These are phyloP conservation scores for Solanum megistacrolobum DNA, from an alignment of 257 asterid genomes.

Conservation along the genomic window DNA sequence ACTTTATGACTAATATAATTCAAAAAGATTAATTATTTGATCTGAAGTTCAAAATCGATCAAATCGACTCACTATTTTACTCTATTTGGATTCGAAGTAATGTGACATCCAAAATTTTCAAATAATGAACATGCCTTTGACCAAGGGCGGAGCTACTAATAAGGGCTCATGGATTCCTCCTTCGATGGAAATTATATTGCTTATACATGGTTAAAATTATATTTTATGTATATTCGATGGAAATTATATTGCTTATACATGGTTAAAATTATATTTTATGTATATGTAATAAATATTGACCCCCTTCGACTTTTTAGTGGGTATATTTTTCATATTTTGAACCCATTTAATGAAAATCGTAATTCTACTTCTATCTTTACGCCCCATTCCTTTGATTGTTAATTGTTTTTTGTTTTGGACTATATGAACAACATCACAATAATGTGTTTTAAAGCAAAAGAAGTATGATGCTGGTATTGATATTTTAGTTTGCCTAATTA, in stretches of 20 bases:
- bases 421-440: accelerated
- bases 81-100: neutral
- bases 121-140: neutral
- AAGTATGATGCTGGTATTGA: neutral
- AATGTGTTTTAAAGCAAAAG: neutral
- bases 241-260: too few species aligned
- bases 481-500: neutral
- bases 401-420: too few species aligned
- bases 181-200: too few species aligned
- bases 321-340: too few species aligned
- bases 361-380: neutral
- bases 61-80: neutral
- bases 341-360: too few species aligned
- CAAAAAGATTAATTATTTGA: neutral
- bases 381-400: neutral
- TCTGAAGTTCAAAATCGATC: neutral
- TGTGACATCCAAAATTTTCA: neutral
- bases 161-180: neutral
- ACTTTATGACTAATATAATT: too few species aligned
- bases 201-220: neutral
- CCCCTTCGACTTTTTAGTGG: neutral
- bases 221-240: too few species aligned
- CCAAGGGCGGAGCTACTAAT: too few species aligned
- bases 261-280: neutral
- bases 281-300: too few species aligned